phyloP scores from a whole-genome alignment of 2,329 filamentous ascomycete species.

The Rhynchosporium secalis region DNA sequence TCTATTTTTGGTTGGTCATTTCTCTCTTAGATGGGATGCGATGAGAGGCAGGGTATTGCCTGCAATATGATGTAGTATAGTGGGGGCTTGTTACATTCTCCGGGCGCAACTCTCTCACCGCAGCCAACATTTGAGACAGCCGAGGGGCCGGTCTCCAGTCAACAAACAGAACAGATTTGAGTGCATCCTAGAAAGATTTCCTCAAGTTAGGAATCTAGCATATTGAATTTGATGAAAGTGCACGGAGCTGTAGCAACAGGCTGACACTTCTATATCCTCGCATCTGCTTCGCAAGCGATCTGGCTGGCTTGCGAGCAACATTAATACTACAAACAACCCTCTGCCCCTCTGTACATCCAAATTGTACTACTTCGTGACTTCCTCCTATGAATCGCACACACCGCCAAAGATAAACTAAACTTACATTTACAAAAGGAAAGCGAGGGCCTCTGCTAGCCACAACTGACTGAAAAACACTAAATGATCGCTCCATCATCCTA shows the following conservation, averaged over 20 bases:
- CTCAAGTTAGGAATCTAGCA: neutral
- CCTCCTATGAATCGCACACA: constrained; percentile 11
- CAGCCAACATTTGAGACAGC: neutral
- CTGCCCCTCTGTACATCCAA: neutral
- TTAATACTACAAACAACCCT: neutral
- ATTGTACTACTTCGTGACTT: constrained; percentile 5
- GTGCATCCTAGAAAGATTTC: no score
- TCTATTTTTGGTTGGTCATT: neutral
- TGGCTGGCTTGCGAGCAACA: neutral
- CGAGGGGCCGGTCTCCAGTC: neutral
- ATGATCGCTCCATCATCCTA: neutral
- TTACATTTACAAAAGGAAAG: neutral
- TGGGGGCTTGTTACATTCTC: neutral
- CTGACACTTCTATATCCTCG: neutral
- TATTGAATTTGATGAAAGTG: constrained; percentile 8
- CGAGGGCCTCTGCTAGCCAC: constrained; percentile 7
- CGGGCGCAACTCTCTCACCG: constrained; percentile 1
- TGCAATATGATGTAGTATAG: constrained; percentile 5
- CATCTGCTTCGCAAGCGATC: neutral
- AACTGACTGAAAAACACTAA: neutral
- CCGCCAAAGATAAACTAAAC: neutral
- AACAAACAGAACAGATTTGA: neutral
- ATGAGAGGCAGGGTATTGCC: neutral
- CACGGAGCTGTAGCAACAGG: constrained; percentile 2
- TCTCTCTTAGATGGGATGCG: neutral